These are phyloP conservation scores for Botryosphaeria agaves DNA, from an alignment of 2,329 filamentous ascomycete species.

Conservation along the genomic window DNA sequence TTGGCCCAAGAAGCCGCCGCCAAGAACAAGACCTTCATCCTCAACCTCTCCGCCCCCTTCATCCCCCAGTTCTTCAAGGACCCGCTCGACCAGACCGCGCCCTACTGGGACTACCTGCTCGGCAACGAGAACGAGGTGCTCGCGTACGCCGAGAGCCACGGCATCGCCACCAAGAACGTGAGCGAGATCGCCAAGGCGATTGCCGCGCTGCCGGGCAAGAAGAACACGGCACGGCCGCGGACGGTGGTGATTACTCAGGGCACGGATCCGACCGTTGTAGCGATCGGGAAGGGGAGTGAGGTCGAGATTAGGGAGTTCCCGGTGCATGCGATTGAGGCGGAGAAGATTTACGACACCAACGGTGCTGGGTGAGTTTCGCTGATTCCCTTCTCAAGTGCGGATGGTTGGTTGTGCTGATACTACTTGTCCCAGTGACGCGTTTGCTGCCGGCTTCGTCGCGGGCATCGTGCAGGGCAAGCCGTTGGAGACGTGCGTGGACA, in stretches of 20 bases:
- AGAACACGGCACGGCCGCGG: conserved; percentile 69
- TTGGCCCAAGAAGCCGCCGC: conserved; percentile 78
- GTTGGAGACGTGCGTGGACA: conserved; percentile 63
- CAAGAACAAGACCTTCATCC: conserved; percentile 77
- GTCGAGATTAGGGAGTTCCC: conserved; percentile 54
- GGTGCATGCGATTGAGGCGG: conserved; percentile 60
- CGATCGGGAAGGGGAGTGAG: conserved; percentile 47
- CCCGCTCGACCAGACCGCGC: conserved; percentile 64
- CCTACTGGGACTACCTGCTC: conserved; percentile 92
- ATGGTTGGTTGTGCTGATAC: conserved; percentile 3
- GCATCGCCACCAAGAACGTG: conserved; percentile 56
- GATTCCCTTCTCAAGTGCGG: neutral
- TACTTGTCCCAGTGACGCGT: conserved; percentile 55
- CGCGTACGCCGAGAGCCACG: conserved; percentile 71
- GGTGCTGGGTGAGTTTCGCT: conserved; percentile 50
- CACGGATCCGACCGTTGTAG: conserved; percentile 76
- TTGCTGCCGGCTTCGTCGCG: conserved; percentile 84
- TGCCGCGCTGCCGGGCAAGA: conserved; percentile 80
- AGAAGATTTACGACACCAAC: conserved; percentile 86
- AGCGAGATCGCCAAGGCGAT: conserved; percentile 72
- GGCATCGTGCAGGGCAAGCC: conserved; percentile 73
- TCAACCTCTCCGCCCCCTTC: conserved; percentile 90
- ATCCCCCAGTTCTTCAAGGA: conserved; percentile 98
- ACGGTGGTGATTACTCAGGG: conserved; percentile 90
- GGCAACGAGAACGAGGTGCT: conserved; percentile 93